These are phyloP conservation scores for Coniochaeta hoffmannii DNA, from an alignment of 2,329 filamentous ascomycete species.

Conservation along the genomic window DNA sequence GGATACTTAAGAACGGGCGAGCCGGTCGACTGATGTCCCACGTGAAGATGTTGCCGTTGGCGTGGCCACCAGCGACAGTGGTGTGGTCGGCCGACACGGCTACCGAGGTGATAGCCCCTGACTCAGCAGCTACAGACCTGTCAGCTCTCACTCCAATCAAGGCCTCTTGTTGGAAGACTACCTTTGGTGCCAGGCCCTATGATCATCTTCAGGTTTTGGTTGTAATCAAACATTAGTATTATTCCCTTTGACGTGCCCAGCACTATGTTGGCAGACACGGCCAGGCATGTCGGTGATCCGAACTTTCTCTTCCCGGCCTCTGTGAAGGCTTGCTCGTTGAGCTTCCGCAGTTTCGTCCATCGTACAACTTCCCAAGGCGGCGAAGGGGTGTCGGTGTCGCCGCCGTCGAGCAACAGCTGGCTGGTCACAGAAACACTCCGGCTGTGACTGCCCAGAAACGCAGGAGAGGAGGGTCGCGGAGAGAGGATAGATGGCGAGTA, in stretches of 20 bases:
- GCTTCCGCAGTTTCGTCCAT: constrained; percentile 89
- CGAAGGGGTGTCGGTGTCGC: constrained; percentile 63
- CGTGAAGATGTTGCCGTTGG: constrained; percentile 86
- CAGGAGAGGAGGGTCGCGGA: constrained; percentile 68
- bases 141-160: constrained; percentile 12
- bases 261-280: constrained; percentile 80
- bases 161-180: not conserved
- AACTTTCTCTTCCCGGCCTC: constrained; percentile 90
- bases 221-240: constrained; percentile 93
- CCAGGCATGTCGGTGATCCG: constrained; percentile 82
- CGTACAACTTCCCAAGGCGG: constrained; percentile 94
- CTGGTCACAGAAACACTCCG: constrained; percentile 74
- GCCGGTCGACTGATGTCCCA: constrained; percentile 86
- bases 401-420: constrained; percentile 52
- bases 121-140: constrained; percentile 65
- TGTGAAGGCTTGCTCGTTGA: constrained; percentile 84
- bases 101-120: constrained; percentile 76
- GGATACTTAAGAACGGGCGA: constrained; percentile 81
- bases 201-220: constrained; percentile 88
- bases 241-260: constrained; percentile 92
- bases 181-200: constrained; percentile 90
- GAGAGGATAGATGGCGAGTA: constrained; percentile 51
- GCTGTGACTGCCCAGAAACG: constrained; percentile 68
- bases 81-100: constrained; percentile 91
- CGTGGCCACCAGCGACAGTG: constrained; percentile 84